These are phyloP conservation scores for Sporothrix brunneoviolacea DNA, from an alignment of 2,329 filamentous ascomycete genomes.

Conservation along the genomic window DNA sequence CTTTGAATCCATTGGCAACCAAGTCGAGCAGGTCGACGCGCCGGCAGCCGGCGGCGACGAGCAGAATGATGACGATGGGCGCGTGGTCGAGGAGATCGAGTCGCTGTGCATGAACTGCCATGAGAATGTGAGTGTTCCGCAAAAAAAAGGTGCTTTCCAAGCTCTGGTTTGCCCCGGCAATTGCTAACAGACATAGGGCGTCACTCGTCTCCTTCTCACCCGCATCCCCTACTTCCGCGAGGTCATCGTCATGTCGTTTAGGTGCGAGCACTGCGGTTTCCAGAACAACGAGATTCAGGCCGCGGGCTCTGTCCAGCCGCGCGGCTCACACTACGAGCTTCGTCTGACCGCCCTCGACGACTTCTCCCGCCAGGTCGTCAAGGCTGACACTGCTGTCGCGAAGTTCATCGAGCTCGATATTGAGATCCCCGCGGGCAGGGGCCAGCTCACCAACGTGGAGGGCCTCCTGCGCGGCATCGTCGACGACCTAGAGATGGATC, in stretches of 20 bases:
- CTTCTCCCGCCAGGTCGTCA: conserved; percentile 81
- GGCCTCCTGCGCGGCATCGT: conserved; percentile 73
- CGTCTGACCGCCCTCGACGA: conserved; percentile 67
- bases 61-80: conserved; percentile 39
- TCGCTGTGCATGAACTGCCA: conserved; percentile 83
- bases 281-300: conserved; percentile 92
- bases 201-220: conserved; percentile 79
- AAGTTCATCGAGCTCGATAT: conserved; percentile 87
- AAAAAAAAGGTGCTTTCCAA: no score
- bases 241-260: conserved; percentile 94
- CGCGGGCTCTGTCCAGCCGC: conserved; percentile 84
- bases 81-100: conserved; percentile 62
- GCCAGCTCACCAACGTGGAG: conserved; percentile 90
- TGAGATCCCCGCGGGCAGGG: conserved; percentile 84
- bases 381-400: conserved; percentile 80
- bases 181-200: no score
- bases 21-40: conserved; percentile 45
- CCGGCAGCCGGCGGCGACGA: conserved; percentile 27
- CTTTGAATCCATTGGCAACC: conserved; percentile 57
- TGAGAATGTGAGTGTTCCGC: no score
- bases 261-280: conserved; percentile 81
- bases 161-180: no score
- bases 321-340: conserved; percentile 77
- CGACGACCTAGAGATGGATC: conserved; percentile 73
- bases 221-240: conserved; percentile 96